Evolutionary conservation across 805 yeast species (phyloP).

Genomic region (Candida dajiaensis): DNA sequence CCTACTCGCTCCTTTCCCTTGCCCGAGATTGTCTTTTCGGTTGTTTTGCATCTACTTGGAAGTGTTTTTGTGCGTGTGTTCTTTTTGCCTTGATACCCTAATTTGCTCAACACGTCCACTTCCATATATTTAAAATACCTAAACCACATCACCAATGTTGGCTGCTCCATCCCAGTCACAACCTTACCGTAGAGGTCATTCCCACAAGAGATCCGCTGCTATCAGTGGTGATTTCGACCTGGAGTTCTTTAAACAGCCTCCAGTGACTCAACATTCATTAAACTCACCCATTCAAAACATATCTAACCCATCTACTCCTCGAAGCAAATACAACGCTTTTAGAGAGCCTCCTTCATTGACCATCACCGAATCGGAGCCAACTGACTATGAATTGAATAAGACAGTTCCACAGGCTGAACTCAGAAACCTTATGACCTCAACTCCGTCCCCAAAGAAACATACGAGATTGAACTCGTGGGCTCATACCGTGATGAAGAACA

Average conservation of each 20-base stretch:
- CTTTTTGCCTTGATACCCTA: neutral
- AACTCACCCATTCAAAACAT: slow-evolving; percentile 1
- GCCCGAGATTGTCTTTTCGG: too few species aligned
- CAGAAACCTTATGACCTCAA: slow-evolving; percentile 1
- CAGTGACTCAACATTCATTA: slow-evolving; percentile 11
- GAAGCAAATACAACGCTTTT: neutral
- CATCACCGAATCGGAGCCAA: slow-evolving; percentile 11
- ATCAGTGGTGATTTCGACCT: slow-evolving; percentile 78
- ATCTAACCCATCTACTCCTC: neutral
- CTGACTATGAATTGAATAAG: slow-evolving; percentile 1
- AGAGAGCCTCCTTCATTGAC: slow-evolving; percentile 7
- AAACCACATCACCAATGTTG: slow-evolving; percentile 5
- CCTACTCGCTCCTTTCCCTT: neutral
- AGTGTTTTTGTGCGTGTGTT: neutral
- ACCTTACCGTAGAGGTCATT: slow-evolving; percentile 47
- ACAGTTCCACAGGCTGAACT: neutral
- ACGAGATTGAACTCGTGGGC: slow-evolving; percentile 35
- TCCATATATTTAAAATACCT: neutral
- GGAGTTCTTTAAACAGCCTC: slow-evolving; percentile 20
- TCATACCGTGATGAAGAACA: slow-evolving; percentile 22
- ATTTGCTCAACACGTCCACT: neutral
- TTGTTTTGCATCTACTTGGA: neutral
- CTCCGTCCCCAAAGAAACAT: slow-evolving; percentile 25
- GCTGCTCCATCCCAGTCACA: slow-evolving; percentile 12
- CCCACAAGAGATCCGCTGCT: slow-evolving; percentile 83